A percentile compares a stretch with the other conserved stretches of the same genome.
These are phyloP conservation scores for Neofusicoccum kwambonambiense DNA, from an alignment of 2,329 filamentous ascomycete species.

Conservation along the genomic window DNA sequence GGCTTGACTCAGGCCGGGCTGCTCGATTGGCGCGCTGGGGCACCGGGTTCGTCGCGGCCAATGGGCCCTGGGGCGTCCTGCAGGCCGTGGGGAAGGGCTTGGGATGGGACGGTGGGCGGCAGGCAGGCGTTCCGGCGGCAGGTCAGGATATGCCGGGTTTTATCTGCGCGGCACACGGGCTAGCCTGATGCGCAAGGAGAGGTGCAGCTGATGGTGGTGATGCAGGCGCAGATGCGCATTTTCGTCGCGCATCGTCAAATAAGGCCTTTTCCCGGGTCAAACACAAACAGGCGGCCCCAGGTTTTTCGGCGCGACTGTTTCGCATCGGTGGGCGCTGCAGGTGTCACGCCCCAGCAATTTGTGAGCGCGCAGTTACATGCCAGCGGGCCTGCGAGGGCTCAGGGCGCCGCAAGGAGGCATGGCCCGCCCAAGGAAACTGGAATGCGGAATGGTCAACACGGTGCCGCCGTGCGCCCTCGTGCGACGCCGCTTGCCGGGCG, in stretches of 20 bases:
- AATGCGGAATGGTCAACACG: slow-evolving; percentile 19
- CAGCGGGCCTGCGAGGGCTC: slow-evolving; percentile 10
- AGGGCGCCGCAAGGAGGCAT: slow-evolving; percentile 8
- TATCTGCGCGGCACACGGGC: slow-evolving; percentile 17
- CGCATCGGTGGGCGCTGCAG: slow-evolving; percentile 15
- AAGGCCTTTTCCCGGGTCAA: slow-evolving; percentile 14
- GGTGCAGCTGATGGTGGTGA: slow-evolving; percentile 17
- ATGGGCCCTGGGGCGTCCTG: slow-evolving; percentile 14
- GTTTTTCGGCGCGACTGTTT: slow-evolving; percentile 17
- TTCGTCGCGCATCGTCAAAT: slow-evolving; percentile 20
- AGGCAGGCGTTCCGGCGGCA: slow-evolving; percentile 16
- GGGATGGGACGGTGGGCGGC: slow-evolving; percentile 13
- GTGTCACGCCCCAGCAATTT: slow-evolving; percentile 16
- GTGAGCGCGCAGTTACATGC: slow-evolving; percentile 12
- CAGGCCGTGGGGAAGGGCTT: slow-evolving; percentile 16
- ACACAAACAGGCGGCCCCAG: slow-evolving; percentile 12
- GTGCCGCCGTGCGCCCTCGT: slow-evolving; percentile 14
- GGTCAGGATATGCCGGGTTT: slow-evolving; percentile 18
- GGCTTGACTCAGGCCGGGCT: slow-evolving; percentile 12
- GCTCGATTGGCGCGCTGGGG: slow-evolving; percentile 12
- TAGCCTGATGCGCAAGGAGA: slow-evolving; percentile 19
- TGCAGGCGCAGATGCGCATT: slow-evolving; percentile 19
- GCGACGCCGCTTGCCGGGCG: slow-evolving; percentile 15
- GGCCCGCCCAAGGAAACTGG: slow-evolving; percentile 7
- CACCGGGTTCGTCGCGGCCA: slow-evolving; percentile 11